phyloP scores from a whole-genome alignment of 495 filamentous ascomycete genomes.

The Aspergillus nidulans region DNA sequence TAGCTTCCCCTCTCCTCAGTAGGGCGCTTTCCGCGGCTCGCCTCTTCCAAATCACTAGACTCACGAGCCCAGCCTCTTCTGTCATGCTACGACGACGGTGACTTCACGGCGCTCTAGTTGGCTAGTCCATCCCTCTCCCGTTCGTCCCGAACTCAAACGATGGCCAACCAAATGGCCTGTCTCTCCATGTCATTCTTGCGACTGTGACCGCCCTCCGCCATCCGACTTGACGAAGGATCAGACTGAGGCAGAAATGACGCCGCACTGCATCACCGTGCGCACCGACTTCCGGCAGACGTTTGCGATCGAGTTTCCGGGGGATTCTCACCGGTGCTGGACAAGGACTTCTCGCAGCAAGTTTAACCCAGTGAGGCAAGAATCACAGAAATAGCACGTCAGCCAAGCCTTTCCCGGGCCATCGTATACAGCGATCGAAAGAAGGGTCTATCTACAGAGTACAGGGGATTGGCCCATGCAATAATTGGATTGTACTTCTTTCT shows the following conservation, averaged over 20 bases:
- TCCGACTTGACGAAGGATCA: neutral
- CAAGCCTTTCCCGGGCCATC: constrained; percentile 18
- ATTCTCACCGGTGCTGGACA: constrained; percentile 29
- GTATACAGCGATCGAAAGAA: neutral
- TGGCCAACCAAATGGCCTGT: neutral
- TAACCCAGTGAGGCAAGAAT: constrained; percentile 12
- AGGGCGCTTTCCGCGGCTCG: constrained; percentile 15
- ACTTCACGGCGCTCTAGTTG: neutral
- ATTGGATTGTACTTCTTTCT: constrained; percentile 2
- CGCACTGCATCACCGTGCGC: constrained; percentile 33
- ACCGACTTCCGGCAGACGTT: constrained; percentile 10
- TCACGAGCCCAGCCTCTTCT: neutral
- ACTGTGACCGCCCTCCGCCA: neutral
- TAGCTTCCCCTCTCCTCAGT: neutral
- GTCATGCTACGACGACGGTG: neutral
- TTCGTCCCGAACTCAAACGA: neutral
- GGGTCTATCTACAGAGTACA: too few species aligned
- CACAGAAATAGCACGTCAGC: constrained; percentile 26
- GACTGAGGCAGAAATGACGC: constrained; percentile 14
- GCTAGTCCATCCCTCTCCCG: neutral
- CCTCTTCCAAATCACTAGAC: neutral
- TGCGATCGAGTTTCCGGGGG: constrained; percentile 33
- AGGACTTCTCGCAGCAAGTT: constrained; percentile 12
- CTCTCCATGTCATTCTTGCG: neutral
- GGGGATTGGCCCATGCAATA: constrained; percentile 11